phyloP scores from a whole-genome alignment of 192 early-diverging fungal species.

The Radiomyces spectabilis region DNA sequence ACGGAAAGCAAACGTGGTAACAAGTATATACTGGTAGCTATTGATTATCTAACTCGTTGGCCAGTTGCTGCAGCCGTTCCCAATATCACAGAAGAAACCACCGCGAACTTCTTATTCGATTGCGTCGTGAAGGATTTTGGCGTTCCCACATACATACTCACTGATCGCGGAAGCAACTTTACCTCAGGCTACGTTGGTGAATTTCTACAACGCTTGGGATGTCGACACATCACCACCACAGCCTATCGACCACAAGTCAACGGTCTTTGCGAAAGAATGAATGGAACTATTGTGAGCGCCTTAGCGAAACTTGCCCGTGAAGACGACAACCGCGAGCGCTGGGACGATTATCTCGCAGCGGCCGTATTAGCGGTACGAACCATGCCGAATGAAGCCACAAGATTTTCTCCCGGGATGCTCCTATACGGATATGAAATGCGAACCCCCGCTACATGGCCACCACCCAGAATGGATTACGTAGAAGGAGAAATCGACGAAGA shows the following conservation, averaged over 20 bases:
- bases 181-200: background rate
- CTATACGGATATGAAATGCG: too few species aligned
- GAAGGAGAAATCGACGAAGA: too few species aligned
- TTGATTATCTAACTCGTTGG: slow-evolving; percentile 7
- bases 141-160: background rate
- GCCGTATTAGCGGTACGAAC: too few species aligned
- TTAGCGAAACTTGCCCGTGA: too few species aligned
- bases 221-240: background rate
- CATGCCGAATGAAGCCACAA: too few species aligned
- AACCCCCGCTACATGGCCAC: too few species aligned
- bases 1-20: background rate
- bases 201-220: background rate
- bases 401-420: too few species aligned
- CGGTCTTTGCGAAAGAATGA: slow-evolving; percentile 5
- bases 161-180: slow-evolving; percentile 5
- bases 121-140: background rate
- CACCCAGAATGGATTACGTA: too few species aligned
- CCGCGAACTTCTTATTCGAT: background rate
- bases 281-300: background rate
- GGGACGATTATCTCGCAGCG: too few species aligned
- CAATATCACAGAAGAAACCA: background rate
- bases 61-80: background rate
- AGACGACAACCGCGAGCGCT: too few species aligned
- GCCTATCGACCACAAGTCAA: slow-evolving; percentile 13
- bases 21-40: background rate